Evolutionary conservation across 2,329 filamentous ascomycete genomes (phyloP).

Genomic region (Aspergillus pseudonomiae): DNA sequence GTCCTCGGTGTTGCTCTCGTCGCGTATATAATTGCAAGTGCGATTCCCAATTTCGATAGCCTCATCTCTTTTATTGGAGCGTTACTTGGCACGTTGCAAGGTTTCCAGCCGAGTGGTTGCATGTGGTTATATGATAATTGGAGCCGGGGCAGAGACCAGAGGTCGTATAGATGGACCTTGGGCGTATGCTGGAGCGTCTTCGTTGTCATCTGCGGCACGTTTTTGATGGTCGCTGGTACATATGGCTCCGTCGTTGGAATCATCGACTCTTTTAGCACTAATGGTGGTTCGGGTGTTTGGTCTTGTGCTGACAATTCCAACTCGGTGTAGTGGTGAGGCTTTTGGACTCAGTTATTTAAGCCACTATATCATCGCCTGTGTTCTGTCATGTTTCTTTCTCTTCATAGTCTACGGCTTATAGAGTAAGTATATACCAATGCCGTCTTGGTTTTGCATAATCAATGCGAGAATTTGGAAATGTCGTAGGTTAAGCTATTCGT

Average conservation of each 20-base stretch:
- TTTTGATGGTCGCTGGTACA: neutral
- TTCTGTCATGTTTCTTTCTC: no score
- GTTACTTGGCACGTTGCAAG: neutral
- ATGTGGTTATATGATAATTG: neutral
- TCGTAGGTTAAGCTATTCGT: no score
- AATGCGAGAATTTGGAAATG: no score
- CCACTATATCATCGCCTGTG: no score
- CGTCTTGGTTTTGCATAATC: no score
- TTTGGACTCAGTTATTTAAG: no score
- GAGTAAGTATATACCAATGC: no score
- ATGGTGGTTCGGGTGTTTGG: neutral
- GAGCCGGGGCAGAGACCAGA: neutral
- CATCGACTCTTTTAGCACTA: neutral
- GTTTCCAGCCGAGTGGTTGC: neutral
- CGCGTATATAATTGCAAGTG: no score
- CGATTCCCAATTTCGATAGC: neutral
- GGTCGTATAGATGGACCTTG: neutral
- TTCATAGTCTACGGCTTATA: no score
- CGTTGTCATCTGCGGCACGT: neutral
- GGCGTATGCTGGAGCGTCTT: neutral
- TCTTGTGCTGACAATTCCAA: neutral
- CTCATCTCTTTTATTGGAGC: neutral
- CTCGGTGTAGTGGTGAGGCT: neutral
- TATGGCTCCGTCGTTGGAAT: neutral
- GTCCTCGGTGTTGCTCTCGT: no score